Percentiles rank a stretch among this genome's conserved stretches.
phyloP scores from a whole-genome alignment of 192 early-diverging fungal species.

The Coemansia sp. region DNA sequence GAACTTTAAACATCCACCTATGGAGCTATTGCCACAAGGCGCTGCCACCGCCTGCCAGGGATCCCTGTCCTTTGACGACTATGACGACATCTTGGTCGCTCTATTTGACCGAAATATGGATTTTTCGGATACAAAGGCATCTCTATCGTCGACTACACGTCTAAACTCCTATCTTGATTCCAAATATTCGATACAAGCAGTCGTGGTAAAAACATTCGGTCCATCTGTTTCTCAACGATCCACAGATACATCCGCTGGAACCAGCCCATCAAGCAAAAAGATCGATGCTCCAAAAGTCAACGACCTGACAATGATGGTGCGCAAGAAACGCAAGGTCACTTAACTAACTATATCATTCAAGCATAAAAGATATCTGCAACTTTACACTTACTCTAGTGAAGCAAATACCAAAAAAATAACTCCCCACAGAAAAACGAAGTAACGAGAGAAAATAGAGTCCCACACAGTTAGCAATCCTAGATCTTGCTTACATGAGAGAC shows the following conservation, averaged over 20 bases:
- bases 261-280: neutral
- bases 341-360: neutral
- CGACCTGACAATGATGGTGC: constrained; percentile 35
- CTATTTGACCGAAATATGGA: constrained; percentile 47
- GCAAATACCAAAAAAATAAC: neutral
- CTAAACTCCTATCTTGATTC: constrained; percentile 16
- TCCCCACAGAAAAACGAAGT: neutral
- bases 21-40: neutral
- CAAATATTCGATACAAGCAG: constrained; percentile 8
- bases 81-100: constrained; percentile 26
- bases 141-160: constrained; percentile 21
- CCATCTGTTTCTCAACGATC: neutral
- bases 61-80: constrained; percentile 27
- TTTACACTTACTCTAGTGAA: neutral
- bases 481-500: constrained; percentile 60
- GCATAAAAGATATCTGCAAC: neutral
- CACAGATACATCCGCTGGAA: neutral
- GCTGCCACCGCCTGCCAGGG: constrained; percentile 23
- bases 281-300: constrained; percentile 15
- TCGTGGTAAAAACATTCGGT: constrained; percentile 15
- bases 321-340: constrained; percentile 45
- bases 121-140: constrained; percentile 24
- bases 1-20: neutral
- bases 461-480: neutral
- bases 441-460: neutral